Evolutionary conservation across 2,329 filamentous ascomycete species (phyloP), one percentile per base, ranked within the genome.

Genomic region (Colletotrichum sp.): DNA sequence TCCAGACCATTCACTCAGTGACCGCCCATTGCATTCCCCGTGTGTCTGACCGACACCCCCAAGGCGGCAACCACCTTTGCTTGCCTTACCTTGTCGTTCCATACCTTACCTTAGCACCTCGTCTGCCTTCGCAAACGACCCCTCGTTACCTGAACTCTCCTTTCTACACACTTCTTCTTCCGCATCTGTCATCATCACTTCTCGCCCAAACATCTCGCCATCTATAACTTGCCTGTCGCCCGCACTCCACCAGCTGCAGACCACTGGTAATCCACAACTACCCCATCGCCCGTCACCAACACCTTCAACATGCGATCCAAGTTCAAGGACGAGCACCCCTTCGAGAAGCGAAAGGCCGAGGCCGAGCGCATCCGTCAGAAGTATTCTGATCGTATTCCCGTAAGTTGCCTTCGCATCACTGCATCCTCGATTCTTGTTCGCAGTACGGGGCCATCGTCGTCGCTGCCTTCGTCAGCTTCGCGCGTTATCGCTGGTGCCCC

Each of bases 321-420:
- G 93, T 99, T 99, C 89, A 99, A 99, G 96, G 97, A 99, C 93
- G 97, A 99, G 93, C 97, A 99, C 88, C 96, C 95, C 82, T 99
- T 99, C 87, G 97, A 99, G 94, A 99, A 99, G 95, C 96, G 97
- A 90, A 98, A 99, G 95, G 97, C 97, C 80, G 97, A 99, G 90
- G 97, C 97, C 85, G 97, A 99, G 91, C 96, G 97, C 87, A 98
- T 98, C 87, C 96, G 97, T 81, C 96, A 98, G 90, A 99, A 99
- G 89, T 99, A 99, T 87, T 93, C 95, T 81, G 97, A 99, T 87
- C 95, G 97, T 83, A 99, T 99, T 88, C 97, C 97, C 68, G 97
- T 98, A 93, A 86, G 96, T 93, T 71, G 26, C 62, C 32, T 52
- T 71, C 72, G 34, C 57, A 30, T 52, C 49, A 60, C n/a, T 57